phyloP scores from a whole-genome alignment of 163 green algal species.

The Chlorella variabilis region DNA sequence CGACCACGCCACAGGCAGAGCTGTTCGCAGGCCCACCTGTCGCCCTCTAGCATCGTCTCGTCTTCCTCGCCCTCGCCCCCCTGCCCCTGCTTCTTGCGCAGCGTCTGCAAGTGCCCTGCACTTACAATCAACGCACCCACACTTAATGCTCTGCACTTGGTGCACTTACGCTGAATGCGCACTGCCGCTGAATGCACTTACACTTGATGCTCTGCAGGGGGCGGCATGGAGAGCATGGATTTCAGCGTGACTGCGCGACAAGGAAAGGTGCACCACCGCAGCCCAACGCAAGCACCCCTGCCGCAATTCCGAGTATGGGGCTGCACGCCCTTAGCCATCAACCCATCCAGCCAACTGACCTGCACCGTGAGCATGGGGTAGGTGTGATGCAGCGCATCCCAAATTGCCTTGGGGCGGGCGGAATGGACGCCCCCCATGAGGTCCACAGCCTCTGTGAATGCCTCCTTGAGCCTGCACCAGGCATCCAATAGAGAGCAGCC shows the following conservation, averaged over 20 bases:
- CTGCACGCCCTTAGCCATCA: background rate
- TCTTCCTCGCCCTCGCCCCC: background rate
- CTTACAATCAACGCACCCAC: too few species aligned
- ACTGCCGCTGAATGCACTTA: too few species aligned
- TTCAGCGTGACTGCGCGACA: too few species aligned
- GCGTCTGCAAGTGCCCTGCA: conserved; percentile 20
- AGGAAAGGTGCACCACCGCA: background rate
- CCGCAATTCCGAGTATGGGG: too few species aligned
- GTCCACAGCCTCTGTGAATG: background rate
- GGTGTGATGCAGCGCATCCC: background rate
- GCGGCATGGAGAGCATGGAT: too few species aligned
- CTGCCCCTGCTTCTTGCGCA: conserved; percentile 13
- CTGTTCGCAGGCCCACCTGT: background rate
- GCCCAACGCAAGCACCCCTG: too few species aligned
- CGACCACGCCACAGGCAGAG: too few species aligned
- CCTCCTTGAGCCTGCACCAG: conserved; percentile 17
- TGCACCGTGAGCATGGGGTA: conserved; percentile 12
- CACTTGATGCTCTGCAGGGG: too few species aligned
- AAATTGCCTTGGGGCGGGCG: background rate
- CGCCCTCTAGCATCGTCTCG: background rate
- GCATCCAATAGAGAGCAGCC: background rate
- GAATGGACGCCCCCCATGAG: background rate
- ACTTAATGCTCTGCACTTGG: conserved; percentile 16
- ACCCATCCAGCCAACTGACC: too few species aligned
- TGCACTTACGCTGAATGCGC: too few species aligned